phyloP scores from a whole-genome alignment of 106 monocot genomes.

The Allium cepa region DNA sequence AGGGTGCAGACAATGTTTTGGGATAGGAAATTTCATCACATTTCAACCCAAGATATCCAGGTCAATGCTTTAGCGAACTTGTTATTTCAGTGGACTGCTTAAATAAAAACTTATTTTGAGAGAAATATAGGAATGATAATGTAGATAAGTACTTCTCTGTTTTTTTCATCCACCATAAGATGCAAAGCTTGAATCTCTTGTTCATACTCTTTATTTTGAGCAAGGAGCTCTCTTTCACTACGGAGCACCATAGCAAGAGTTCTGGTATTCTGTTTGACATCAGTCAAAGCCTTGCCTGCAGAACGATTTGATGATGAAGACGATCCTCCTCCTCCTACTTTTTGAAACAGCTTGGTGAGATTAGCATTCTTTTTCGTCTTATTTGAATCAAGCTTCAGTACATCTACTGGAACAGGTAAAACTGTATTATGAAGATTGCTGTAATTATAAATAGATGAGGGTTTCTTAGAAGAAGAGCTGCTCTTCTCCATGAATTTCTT shows the following conservation, averaged over 20 bases:
- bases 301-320: constrained; percentile 11
- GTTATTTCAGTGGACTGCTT: too few species aligned
- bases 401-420: background rate
- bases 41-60: too few species aligned
- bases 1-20: too few species aligned
- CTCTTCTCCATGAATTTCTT: constrained; percentile 69
- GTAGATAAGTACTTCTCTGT: constrained; percentile 29
- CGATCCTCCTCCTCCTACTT: background rate
- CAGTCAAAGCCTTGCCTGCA: constrained; percentile 53
- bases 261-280: constrained; percentile 69
- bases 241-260: constrained; percentile 95
- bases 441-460: too few species aligned
- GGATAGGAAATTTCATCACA: too few species aligned
- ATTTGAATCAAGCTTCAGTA: background rate
- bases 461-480: constrained; percentile 14
- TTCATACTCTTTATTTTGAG: constrained; percentile 64
- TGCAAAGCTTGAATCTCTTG: constrained; percentile 49
- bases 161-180: constrained; percentile 48
- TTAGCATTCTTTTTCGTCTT: background rate
- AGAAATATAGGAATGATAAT: too few species aligned
- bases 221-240: constrained; percentile 89
- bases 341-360: constrained; percentile 68
- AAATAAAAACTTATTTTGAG: too few species aligned
- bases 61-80: too few species aligned
- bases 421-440: background rate